Evolutionary conservation across 169 alveolate genomes (phyloP), one percentile per base, ranked within the genome.

Genomic region (Plasmodium reichenowi): DNA sequence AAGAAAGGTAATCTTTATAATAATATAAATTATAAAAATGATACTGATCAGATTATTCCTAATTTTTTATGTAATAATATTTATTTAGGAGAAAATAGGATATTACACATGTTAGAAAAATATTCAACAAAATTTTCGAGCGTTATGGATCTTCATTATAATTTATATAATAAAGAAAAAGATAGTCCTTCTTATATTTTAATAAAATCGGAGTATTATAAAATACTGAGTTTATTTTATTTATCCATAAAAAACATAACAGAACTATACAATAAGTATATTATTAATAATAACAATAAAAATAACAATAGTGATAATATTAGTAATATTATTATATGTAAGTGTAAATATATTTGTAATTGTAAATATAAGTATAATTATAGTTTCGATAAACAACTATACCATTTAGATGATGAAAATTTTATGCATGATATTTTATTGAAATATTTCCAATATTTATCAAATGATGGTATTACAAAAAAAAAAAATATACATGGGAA

Each of bases 171-270:
- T 22, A 17, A 17, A 24, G n/a, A 17, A n/a, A 15, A 20, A 38
- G 73, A 60, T 38, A 17, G 32, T 58, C 45, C 29, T 47, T 22
- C 50, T 26, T 24, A 59, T 48, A 17, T 45, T 22, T 8, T 83
- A 17, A 26, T 70, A 68, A 83, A 83, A 63, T 47, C 64, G 6
- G 83, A 68, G 24, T 68, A 83, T 68, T 68, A 68, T 73, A 83
- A 83, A 67, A 26, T 83, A 20, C 9, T 68, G 80, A 38, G 29
- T n/a, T 22, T 56, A 9, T 83, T 56, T 58, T 56, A 15, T 7
- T 52, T 43, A 38, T 9, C 59, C 15, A 38, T 83, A 24, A 68
- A 72, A 54, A 29, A 59, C 38, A 45, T 68, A 43, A 47, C 60
- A 48, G 68, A 22, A 48, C 12, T 62, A 29, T 59, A 43, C 32